A percentile compares a stretch with the other conserved stretches of the same genome.
Evolutionary conservation across 768 basidiomycete species (phyloP).

Genomic region (Hericium alpestre): DNA sequence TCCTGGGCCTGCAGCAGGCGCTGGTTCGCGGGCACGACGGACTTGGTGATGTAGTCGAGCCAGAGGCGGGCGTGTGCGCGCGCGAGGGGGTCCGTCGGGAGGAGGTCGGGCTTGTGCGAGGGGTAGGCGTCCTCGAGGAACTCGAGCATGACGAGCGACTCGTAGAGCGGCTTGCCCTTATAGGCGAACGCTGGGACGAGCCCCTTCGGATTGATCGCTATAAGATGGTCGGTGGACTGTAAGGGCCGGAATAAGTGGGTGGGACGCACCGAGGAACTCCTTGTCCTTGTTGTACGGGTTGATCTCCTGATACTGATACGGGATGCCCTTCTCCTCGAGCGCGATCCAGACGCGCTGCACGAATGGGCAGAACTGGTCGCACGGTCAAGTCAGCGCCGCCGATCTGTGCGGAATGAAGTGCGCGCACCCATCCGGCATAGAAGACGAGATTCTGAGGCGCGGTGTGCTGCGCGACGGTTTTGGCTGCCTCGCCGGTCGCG

Average conservation of each 20-base stretch:
- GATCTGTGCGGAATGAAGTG: neutral
- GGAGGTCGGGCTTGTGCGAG: constrained; percentile 31
- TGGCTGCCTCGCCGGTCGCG: constrained; percentile 45
- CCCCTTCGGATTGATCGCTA: constrained; percentile 57
- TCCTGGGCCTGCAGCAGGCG: constrained; percentile 30
- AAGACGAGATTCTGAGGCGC: constrained; percentile 45
- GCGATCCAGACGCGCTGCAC: constrained; percentile 57
- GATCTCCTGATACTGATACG: constrained; percentile 58
- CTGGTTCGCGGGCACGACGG: constrained; percentile 40
- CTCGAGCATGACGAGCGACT: constrained; percentile 53
- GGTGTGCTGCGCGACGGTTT: constrained; percentile 42
- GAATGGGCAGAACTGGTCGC: constrained; percentile 40
- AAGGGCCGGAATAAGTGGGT: neutral
- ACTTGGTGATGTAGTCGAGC: constrained; percentile 46
- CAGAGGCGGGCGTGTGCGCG: constrained; percentile 45
- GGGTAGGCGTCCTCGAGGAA: constrained; percentile 57
- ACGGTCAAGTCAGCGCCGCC: neutral
- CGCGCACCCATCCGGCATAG: constrained; percentile 47
- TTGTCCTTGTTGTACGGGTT: constrained; percentile 64
- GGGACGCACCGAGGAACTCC: constrained; percentile 36
- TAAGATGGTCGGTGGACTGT: constrained; percentile 9
- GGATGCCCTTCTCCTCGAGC: constrained; percentile 54
- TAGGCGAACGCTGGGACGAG: constrained; percentile 54
- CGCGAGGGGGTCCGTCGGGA: constrained; percentile 40
- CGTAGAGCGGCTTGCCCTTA: constrained; percentile 44